phyloP scores from a whole-genome alignment of 2,329 filamentous ascomycete genomes.

The Xenoacremonium recifei region DNA sequence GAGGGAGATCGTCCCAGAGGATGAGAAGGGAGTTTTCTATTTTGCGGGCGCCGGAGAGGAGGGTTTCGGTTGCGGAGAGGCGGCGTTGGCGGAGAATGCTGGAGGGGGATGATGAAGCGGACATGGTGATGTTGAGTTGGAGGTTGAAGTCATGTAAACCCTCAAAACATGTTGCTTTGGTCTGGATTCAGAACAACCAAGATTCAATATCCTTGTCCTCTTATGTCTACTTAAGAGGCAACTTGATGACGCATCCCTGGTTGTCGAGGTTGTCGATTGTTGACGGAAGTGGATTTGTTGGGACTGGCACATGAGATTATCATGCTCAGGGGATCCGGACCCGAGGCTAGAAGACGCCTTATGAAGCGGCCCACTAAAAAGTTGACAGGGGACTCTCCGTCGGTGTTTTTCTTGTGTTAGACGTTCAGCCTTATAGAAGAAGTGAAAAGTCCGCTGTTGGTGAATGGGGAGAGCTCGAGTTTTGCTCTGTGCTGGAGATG shows the following conservation, averaged over 20 bases:
- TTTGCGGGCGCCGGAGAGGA: slow-evolving; percentile 26
- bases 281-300: slow-evolving; percentile 25
- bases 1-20: slow-evolving; percentile 57
- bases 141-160: too few species aligned
- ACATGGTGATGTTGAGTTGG: slow-evolving; percentile 21
- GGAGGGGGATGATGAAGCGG: slow-evolving; percentile 5
- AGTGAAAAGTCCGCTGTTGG: too few species aligned
- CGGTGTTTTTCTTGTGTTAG: too few species aligned
- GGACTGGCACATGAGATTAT: slow-evolving; percentile 29
- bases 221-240: too few species aligned
- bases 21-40: slow-evolving; percentile 44
- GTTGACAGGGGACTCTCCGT: slow-evolving; percentile 9
- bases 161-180: too few species aligned
- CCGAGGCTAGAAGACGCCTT: slow-evolving; percentile 23
- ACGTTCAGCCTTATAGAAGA: too few species aligned
- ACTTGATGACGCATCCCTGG: too few species aligned
- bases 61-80: slow-evolving; percentile 16
- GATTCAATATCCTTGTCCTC: too few species aligned
- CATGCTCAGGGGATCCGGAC: slow-evolving; percentile 12
- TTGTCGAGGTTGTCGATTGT: too few species aligned
- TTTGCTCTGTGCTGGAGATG: slow-evolving; percentile 1
- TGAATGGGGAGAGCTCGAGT: too few species aligned
- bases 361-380: slow-evolving; percentile 14
- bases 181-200: too few species aligned
- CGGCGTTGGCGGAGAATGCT: slow-evolving; percentile 26